phyloP scores from a whole-genome alignment of 225 moss, liverwort and hornwort genomes.

The Marchantia paleacea region DNA sequence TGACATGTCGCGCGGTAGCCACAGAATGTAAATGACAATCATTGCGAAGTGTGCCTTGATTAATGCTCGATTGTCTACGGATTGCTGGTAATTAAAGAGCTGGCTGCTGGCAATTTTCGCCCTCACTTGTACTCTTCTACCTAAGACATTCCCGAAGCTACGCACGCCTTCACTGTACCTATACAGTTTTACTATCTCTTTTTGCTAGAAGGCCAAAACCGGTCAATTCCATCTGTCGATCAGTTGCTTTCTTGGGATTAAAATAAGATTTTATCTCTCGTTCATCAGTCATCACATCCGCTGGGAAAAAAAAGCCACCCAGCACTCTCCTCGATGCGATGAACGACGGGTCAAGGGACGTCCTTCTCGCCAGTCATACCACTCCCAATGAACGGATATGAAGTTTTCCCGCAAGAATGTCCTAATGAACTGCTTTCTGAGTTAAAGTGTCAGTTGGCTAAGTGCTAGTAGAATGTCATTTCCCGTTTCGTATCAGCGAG shows the following conservation, averaged over 20 bases:
- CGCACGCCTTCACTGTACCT: background rate
- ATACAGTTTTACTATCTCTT: background rate
- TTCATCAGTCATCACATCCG: too few species aligned
- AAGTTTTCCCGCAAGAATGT: slow-evolving; percentile 1
- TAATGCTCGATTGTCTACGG: background rate
- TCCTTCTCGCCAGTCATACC: background rate
- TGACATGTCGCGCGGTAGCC: background rate
- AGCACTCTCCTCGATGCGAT: too few species aligned
- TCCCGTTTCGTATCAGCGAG: background rate
- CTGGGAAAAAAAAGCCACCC: too few species aligned
- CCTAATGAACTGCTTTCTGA: slow-evolving; percentile 1
- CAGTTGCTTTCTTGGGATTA: background rate
- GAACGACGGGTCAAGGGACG: background rate
- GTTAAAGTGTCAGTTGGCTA: background rate
- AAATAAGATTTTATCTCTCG: too few species aligned
- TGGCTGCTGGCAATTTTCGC: background rate
- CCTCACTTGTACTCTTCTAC: background rate
- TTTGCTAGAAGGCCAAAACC: background rate
- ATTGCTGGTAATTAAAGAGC: background rate
- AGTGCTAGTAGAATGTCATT: background rate
- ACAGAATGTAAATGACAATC: background rate
- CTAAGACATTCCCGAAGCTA: background rate
- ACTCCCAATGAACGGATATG: background rate
- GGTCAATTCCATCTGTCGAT: background rate
- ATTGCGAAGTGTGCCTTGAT: slow-evolving; percentile 4